phyloP scores from a whole-genome alignment of 2,329 filamentous ascomycete genomes.

The Alternaria conjuncta region DNA sequence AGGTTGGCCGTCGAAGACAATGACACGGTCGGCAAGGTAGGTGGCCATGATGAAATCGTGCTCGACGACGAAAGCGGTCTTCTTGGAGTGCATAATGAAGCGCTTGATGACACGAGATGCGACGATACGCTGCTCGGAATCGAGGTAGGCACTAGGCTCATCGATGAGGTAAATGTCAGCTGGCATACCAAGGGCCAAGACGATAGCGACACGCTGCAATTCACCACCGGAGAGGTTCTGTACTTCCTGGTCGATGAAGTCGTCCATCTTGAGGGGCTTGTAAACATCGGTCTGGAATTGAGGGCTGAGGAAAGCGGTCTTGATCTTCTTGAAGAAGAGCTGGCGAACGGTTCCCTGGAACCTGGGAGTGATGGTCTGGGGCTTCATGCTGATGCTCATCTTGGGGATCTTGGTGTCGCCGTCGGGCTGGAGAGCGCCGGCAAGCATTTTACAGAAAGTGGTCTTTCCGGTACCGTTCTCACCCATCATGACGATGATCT shows the following conservation, averaged over 20 bases:
- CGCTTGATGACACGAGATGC: conserved; percentile 98
- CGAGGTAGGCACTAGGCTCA: conserved; percentile 84
- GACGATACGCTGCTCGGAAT: conserved; percentile 98
- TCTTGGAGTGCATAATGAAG: conserved; percentile 99
- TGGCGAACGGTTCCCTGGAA: conserved; percentile 96
- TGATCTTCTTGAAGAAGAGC: conserved; percentile 99
- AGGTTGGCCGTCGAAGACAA: conserved; percentile 95
- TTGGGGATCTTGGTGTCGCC: conserved; percentile 77
- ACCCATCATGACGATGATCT: conserved; percentile 99
- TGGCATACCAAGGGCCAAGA: conserved; percentile 91
- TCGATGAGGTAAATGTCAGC: conserved; percentile 99
- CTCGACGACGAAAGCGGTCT: conserved; percentile 98
- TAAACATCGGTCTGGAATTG: conserved; percentile 99
- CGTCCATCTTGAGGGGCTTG: conserved; percentile 98
- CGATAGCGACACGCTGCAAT: conserved; percentile 98
- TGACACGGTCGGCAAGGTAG: conserved; percentile 88
- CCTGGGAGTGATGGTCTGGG: conserved; percentile 98
- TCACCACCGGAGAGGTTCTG: conserved; percentile 99
- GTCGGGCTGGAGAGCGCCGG: conserved; percentile 92
- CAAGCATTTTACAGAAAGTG: conserved; percentile 95
- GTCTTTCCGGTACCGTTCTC: conserved; percentile 99
- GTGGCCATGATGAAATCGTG: conserved; percentile 99
- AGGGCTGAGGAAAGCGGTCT: conserved; percentile 91
- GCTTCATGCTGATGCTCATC: conserved; percentile 99
- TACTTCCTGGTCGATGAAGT: conserved; percentile 99